Conservation (phyloP, 345 rosid genomes). For the Microthlaspi erraticum region DNA sequence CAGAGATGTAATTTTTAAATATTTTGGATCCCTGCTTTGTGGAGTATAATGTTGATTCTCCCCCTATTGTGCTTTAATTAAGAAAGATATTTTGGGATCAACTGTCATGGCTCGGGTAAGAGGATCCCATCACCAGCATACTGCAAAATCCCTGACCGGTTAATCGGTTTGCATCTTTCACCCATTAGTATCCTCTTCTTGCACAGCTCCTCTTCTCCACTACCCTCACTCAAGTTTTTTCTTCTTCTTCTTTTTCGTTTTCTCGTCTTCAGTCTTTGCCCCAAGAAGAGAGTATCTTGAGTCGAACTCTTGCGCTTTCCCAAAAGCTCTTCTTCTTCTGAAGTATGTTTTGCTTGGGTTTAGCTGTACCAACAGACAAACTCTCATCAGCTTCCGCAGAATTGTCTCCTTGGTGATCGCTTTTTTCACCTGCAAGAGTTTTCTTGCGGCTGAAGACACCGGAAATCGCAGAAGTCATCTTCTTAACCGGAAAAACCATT, state of each 20-base stretch:
- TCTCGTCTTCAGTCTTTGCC: conserved; percentile 41
- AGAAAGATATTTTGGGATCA: too few relatives aligned
- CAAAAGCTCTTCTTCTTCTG: conserved; percentile 13
- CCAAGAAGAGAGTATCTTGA: conserved; percentile 35
- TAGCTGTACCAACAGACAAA: background rate
- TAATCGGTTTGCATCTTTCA: conserved; percentile 61
- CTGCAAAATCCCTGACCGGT: conserved; percentile 49
- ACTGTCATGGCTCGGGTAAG: conserved; percentile 50
- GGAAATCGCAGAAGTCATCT: conserved; percentile 40
- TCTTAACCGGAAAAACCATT: conserved; percentile 30
- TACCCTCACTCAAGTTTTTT: conserved; percentile 16
- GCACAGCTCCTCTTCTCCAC: conserved; percentile 52
- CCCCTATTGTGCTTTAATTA: too few relatives aligned
- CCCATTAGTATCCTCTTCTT: conserved; percentile 82
- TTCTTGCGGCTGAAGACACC: conserved; percentile 42
- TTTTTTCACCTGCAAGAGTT: conserved; percentile 10
- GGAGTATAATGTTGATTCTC: too few relatives aligned
- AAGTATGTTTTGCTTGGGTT: background rate
- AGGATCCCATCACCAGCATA: conserved; percentile 55
- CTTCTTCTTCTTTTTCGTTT: conserved; percentile 9
- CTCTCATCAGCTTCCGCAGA: conserved; percentile 8
- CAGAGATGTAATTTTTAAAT: too few relatives aligned
- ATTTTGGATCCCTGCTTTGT: too few relatives aligned
- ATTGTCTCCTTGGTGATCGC: conserved; percentile 18
- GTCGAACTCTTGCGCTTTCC: conserved; percentile 19